These are phyloP conservation scores for Ganoderma lingzhi DNA, from an alignment of 1,284 basidiomycete species.

Conservation along the genomic window DNA sequence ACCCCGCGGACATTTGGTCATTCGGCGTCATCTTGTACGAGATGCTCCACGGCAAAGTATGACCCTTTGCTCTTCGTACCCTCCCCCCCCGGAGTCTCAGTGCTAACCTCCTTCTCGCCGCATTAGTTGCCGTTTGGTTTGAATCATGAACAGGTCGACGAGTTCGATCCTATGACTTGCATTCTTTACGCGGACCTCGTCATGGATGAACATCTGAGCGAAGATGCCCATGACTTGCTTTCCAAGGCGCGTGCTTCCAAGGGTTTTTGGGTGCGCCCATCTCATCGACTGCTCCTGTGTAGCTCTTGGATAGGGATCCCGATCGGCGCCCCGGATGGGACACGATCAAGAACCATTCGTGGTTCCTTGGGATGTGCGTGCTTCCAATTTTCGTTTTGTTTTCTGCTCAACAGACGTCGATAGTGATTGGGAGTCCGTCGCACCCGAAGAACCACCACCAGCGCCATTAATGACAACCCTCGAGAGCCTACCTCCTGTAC, in stretches of 20 bases:
- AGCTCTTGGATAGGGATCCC: constrained; percentile 37
- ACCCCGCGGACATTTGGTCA: constrained; percentile 49
- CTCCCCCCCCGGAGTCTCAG: not conserved
- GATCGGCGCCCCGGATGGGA: constrained; percentile 27
- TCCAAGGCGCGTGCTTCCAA: not conserved
- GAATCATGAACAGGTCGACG: not conserved
- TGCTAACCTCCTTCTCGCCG: not conserved
- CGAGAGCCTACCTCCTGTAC: not conserved
- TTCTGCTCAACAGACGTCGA: not conserved
- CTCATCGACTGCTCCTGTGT: not conserved
- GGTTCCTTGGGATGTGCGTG: constrained; percentile 33
- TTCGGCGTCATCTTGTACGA: constrained; percentile 68
- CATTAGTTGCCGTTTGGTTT: constrained; percentile 29
- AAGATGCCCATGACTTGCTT: constrained; percentile 7
- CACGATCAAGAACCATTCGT: constrained; percentile 34
- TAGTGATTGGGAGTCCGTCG: constrained; percentile 18
- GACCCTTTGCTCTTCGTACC: not conserved
- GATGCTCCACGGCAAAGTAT: constrained; percentile 53
- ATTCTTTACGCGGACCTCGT: constrained; percentile 1
- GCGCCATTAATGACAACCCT: not conserved
- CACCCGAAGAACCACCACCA: not conserved
- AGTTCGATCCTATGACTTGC: constrained; percentile 15
- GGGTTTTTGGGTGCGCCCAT: not conserved
- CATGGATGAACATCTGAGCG: constrained; percentile 11
- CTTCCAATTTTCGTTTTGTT: not conserved